phyloP scores from a whole-genome alignment of 1,284 basidiomycete genomes.

The Psilocybe mexicana region DNA sequence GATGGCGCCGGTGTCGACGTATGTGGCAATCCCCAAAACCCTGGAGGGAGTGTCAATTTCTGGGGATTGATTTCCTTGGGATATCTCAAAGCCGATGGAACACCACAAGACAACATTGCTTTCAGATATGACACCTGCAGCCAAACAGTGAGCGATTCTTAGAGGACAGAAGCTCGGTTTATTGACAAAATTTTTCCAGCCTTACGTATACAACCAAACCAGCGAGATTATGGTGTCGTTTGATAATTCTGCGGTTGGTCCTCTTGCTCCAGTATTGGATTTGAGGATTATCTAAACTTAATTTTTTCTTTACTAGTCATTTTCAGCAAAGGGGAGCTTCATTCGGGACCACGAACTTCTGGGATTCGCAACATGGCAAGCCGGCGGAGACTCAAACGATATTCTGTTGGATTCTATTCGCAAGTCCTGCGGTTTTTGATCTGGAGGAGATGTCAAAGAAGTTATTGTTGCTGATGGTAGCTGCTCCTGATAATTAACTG shows the following conservation, averaged over 20 bases:
- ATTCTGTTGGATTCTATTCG: constrained; percentile 38
- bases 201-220: constrained; percentile 63
- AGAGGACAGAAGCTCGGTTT: neutral
- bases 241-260: constrained; percentile 46
- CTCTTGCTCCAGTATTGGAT: constrained; percentile 32
- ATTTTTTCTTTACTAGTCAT: constrained; percentile 35
- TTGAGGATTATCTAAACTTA: neutral
- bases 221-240: constrained; percentile 64
- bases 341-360: constrained; percentile 45
- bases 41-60: constrained; percentile 57
- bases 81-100: constrained; percentile 57
- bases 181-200: constrained; percentile 38
- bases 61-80: constrained; percentile 61
- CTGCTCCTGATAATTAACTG: too few species aligned
- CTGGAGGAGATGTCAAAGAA: constrained; percentile 23
- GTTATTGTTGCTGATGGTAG: neutral
- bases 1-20: constrained; percentile 44
- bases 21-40: constrained; percentile 46
- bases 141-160: constrained; percentile 55
- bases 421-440: neutral
- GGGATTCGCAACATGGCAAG: constrained; percentile 62
- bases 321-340: constrained; percentile 57
- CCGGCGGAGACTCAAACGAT: constrained; percentile 52
- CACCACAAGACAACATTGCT: constrained; percentile 46
- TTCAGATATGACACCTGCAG: constrained; percentile 63